These are phyloP conservation scores for Sugiyamaella marilandica DNA, from an alignment of 805 yeast genomes.

Conservation along the genomic window DNA sequence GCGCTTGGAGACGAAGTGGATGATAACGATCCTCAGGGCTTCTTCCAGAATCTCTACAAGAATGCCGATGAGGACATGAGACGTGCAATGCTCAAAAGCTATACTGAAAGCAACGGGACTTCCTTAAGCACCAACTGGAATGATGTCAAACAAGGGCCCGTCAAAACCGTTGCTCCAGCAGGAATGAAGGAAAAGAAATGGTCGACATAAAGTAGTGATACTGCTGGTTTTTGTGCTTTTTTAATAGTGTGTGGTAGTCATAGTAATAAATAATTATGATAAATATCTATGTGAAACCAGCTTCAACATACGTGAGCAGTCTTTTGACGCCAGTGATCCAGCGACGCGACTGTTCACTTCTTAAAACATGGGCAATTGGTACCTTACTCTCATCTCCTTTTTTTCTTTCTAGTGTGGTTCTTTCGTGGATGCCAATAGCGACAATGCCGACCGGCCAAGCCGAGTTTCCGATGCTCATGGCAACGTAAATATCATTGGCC, in stretches of 20 bases:
- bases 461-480: constrained; percentile 77
- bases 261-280: background rate
- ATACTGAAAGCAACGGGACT: constrained; percentile 89
- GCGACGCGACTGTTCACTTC: constrained; percentile 63
- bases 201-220: background rate
- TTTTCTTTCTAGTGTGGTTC: constrained; percentile 58
- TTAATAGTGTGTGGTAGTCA: background rate
- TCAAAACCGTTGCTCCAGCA: constrained; percentile 69
- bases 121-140: constrained; percentile 90
- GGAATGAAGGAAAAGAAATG: constrained; percentile 58
- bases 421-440: constrained; percentile 72
- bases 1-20: constrained; percentile 35
- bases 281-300: background rate
- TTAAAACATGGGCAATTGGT: constrained; percentile 64
- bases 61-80: constrained; percentile 82
- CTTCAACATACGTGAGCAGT: constrained; percentile 53
- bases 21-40: constrained; percentile 46
- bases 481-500: constrained; percentile 67
- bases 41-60: constrained; percentile 69
- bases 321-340: constrained; percentile 78
- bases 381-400: constrained; percentile 35
- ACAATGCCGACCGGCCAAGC: constrained; percentile 91
- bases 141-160: constrained; percentile 64
- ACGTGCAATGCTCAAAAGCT: constrained; percentile 97
- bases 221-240: background rate